Base-by-base conservation (phyloP, 2,329 filamentous ascomycete genomes). In the Colletotrichum orchidophilum region DNA sequence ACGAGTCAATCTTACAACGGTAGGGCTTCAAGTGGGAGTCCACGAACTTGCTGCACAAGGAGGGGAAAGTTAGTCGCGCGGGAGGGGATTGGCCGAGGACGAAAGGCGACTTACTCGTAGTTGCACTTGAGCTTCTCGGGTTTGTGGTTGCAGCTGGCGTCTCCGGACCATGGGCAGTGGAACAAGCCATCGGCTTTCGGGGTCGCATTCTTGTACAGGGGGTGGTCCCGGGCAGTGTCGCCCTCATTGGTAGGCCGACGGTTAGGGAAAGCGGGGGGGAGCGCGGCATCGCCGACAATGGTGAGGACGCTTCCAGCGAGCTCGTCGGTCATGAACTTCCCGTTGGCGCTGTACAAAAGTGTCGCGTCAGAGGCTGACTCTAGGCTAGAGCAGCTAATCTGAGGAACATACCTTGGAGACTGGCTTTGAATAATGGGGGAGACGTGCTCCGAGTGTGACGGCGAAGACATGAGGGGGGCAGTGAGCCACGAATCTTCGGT, bases 111-210 rank as follows among this genome's bases (percentile, higher is more conserved):
- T 89, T 92, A 97, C 95, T 98, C 95, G 80, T 98, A 98, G 84
- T 97, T 97, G 91, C 96, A 98, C 90, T 98, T 98, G 77, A 98
- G 93, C 86, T 97, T 96, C 79, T 97, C 96, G 50, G 95, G 91
- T 84, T 94, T 93, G 90, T 98, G 96, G 82, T 90, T 93, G 89
- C 96, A 98, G 78, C 80, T 86, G 35, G 83, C 69, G 72, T 91
- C 87, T 76, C 90, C 92, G 80, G 93, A 91, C 87, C 93, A 96
- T 6, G 96, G 96, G 87, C 96, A 98, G 84, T 97, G 94, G 85
- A 96, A 98, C 70, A 97, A 89, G 78, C 94, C 95, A 82, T 97
- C 94, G 39, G 87, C 81, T 50, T 87, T 82, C 11, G 91, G 88
- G 57, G 84, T 83, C 65, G 87, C 89, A 75, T 90, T 90, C 80